Percentiles rank a stretch among this genome's conserved stretches.
Conservation (phyloP, 75 land plant species). For the Pinus albicaulis region DNA sequence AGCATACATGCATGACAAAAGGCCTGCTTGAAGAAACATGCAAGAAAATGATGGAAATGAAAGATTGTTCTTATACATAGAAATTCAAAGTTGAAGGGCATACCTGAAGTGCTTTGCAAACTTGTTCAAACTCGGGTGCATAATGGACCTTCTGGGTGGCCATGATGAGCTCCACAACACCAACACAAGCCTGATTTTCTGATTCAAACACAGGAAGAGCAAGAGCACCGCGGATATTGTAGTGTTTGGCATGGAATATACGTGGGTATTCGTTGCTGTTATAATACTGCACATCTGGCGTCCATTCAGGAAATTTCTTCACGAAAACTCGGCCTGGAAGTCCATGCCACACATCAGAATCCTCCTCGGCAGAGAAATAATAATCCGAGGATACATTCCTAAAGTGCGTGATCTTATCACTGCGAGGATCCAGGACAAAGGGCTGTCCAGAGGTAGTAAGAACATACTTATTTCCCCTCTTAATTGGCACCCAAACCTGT, state of each 20-base stretch:
- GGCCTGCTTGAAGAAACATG: neutral
- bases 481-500: conserved; percentile 84
- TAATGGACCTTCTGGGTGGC: conserved; percentile 58
- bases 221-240: conserved; percentile 67
- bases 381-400: conserved; percentile 59
- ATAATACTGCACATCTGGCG: conserved; percentile 86
- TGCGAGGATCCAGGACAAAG: conserved; percentile 33
- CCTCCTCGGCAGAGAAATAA: conserved; percentile 60
- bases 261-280: conserved; percentile 67
- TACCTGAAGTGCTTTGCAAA: conserved; percentile 86
- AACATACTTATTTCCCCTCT: conserved; percentile 33
- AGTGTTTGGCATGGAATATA: conserved; percentile 55
- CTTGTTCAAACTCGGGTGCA: conserved; percentile 62
- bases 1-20: neutral
- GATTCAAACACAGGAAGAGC: conserved; percentile 84
- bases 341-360: conserved; percentile 35
- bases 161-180: conserved; percentile 83
- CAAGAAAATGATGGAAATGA: neutral
- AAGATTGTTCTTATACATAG: neutral
- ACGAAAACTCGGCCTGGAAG: conserved; percentile 87
- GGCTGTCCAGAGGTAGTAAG: conserved; percentile 79
- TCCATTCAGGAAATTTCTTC: conserved; percentile 83
- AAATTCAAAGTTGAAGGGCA: neutral
- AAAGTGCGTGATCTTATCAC: conserved; percentile 43
- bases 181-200: conserved; percentile 55